Evolutionary conservation across 768 basidiomycete species (phyloP).

Genomic region (Kwoniella sp.): DNA sequence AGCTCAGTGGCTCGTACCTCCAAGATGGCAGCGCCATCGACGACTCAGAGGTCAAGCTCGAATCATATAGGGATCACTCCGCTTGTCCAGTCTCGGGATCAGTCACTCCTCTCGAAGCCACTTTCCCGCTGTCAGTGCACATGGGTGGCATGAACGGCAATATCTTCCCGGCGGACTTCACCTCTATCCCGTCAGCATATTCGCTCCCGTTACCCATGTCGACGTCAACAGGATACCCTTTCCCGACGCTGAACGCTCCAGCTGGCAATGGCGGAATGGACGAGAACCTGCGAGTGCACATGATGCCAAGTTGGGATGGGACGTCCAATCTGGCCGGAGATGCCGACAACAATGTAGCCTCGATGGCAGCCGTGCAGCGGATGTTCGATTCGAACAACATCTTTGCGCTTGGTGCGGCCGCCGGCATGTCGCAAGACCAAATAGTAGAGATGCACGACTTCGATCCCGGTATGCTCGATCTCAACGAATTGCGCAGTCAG

Average conservation of each 20-base stretch:
- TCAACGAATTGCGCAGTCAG: conserved; percentile 8
- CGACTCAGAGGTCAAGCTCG: conserved; percentile 4
- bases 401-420: conserved; percentile 27
- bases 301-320: neutral
- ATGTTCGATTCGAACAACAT: conserved; percentile 33
- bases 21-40: neutral
- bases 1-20: neutral
- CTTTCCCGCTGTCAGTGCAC: conserved; percentile 10
- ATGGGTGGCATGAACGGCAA: neutral
- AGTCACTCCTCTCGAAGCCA: conserved; percentile 17
- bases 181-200: neutral
- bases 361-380: conserved; percentile 15
- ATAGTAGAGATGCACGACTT: conserved; percentile 20
- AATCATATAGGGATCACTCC: conserved; percentile 11
- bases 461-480: conserved; percentile 13
- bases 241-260: neutral
- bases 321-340: neutral
- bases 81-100: conserved; percentile 16
- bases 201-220: neutral
- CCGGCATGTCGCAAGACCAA: conserved; percentile 28
- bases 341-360: neutral
- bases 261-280: neutral
- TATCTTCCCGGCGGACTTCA: neutral
- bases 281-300: neutral
- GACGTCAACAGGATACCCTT: neutral